phyloP scores from a whole-genome alignment of 805 yeast species.

The Wickerhamomyces pijperi region DNA sequence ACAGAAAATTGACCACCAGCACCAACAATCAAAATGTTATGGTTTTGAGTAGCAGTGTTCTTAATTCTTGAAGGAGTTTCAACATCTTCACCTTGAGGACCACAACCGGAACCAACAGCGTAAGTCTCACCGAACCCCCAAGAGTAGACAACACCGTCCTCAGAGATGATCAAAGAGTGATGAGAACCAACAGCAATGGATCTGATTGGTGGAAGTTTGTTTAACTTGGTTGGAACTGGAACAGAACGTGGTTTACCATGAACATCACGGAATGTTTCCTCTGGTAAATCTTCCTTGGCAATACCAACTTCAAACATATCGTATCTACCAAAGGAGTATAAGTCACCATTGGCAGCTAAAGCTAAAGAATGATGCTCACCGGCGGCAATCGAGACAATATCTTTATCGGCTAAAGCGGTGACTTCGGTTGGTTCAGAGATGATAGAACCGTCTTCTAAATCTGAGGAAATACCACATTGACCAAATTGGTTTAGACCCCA shows the following conservation, averaged over 20 bases:
- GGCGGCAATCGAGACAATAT: slow-evolving; percentile 57
- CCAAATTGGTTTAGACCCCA: slow-evolving; percentile 99
- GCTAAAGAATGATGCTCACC: slow-evolving; percentile 95
- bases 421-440: slow-evolving; percentile 70
- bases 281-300: slow-evolving; percentile 52
- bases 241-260: slow-evolving; percentile 76
- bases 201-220: slow-evolving; percentile 44
- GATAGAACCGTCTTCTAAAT: slow-evolving; percentile 76
- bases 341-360: slow-evolving; percentile 56
- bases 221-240: slow-evolving; percentile 70
- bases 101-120: slow-evolving; percentile 80
- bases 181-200: slow-evolving; percentile 79
- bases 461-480: slow-evolving; percentile 79
- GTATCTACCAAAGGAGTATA: slow-evolving; percentile 80
- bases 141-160: slow-evolving; percentile 75
- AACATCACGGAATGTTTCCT: slow-evolving; percentile 62
- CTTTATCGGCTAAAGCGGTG: slow-evolving; percentile 45
- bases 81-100: slow-evolving; percentile 71
- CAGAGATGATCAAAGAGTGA: slow-evolving; percentile 79
- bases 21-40: slow-evolving; percentile 62
- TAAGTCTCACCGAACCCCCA: slow-evolving; percentile 99
- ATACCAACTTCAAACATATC: slow-evolving; percentile 93
- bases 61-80: slow-evolving; percentile 80
- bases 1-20: slow-evolving; percentile 96
- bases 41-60: slow-evolving; percentile 85